Base-by-base conservation (phyloP, 176 grass and related monocot species). In the Bothriochloa decipiens region DNA sequence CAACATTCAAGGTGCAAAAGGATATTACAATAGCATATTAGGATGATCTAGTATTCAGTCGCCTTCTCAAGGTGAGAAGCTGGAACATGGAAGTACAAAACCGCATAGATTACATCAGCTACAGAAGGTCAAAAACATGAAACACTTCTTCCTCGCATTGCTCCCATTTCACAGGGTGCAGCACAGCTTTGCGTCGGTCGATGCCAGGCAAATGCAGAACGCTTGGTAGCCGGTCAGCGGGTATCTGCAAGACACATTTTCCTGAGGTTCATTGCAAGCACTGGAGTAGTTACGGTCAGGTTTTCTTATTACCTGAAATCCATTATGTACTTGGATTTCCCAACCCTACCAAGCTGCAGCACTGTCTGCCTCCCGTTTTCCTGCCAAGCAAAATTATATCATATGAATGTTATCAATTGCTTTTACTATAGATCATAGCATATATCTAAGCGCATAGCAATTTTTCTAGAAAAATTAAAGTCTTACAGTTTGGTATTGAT, bases 201-300 rank as follows among this genome's bases (percentile, higher is more conserved):
- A 95, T 17, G 96, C 88, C 82, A 98, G 69, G 61, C 96, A 98
- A 28, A 95, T 92, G 96, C 93, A 95, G 78, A 98, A 94, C 46
- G 96, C 96, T 77, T 98, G 93, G 79, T 98, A 98, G 22, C 96
- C 96, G 49, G 93, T 98, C 72, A 98, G 78, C 0, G 96, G 96
- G 81, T 93, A 89, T 78, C 93, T 95, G 78, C 69, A 87, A 11
- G 69, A 61, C 32, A 49, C 14, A 36, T 35, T 12, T 15, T 55
- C 14, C 6, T 32, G 2, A 60, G 16, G 0, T 68, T 75, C 4
- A 50, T 8, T 28, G 12, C 4, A 61, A 25, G 22, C 3, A 61
- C 57, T 25, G 57, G 9, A 61, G n/a, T n/a, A 58, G 8, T 58
- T 58, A 0, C 18, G 52, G 43, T 11, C 22, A 15, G 12, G 11